Evolutionary conservation across 768 basidiomycete genomes (phyloP).

Genomic region (Megacollybia marginata): DNA sequence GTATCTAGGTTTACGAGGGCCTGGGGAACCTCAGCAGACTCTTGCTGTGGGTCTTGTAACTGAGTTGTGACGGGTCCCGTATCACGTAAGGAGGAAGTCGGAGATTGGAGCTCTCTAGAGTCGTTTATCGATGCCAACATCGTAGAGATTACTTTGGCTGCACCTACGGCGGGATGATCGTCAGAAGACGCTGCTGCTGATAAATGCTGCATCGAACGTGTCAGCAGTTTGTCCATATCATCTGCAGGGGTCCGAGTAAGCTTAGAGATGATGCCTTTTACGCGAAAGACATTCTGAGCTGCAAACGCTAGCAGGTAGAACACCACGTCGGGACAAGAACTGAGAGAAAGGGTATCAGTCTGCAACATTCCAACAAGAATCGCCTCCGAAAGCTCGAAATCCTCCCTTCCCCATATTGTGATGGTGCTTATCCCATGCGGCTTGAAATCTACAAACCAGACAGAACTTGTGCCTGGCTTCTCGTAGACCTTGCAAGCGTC

Average conservation of each 20-base stretch:
- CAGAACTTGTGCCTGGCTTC: neutral
- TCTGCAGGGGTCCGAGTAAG: neutral
- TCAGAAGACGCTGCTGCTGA: too few species aligned
- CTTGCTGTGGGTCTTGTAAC: too few species aligned
- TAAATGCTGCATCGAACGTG: neutral
- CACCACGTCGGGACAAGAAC: conserved; percentile 29
- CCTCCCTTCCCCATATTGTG: conserved; percentile 30
- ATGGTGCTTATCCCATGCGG: conserved; percentile 27
- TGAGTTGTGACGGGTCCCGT: too few species aligned
- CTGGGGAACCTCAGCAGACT: too few species aligned
- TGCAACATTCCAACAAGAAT: conserved; percentile 24
- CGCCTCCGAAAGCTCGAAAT: conserved; percentile 25
- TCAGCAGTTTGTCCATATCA: neutral
- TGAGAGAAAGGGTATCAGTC: conserved; percentile 22
- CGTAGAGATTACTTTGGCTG: too few species aligned
- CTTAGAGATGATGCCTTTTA: neutral
- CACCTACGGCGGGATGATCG: too few species aligned
- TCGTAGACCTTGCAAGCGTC: neutral
- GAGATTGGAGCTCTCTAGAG: too few species aligned
- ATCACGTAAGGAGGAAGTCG: too few species aligned
- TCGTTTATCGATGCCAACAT: too few species aligned
- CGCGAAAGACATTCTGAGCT: conserved; percentile 15
- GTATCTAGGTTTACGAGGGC: too few species aligned
- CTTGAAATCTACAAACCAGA: conserved; percentile 11
- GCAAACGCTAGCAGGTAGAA: conserved; percentile 34